Conservation (phyloP, 2,329 filamentous ascomycete genomes). For the Diaporthe ilicicola region DNA sequence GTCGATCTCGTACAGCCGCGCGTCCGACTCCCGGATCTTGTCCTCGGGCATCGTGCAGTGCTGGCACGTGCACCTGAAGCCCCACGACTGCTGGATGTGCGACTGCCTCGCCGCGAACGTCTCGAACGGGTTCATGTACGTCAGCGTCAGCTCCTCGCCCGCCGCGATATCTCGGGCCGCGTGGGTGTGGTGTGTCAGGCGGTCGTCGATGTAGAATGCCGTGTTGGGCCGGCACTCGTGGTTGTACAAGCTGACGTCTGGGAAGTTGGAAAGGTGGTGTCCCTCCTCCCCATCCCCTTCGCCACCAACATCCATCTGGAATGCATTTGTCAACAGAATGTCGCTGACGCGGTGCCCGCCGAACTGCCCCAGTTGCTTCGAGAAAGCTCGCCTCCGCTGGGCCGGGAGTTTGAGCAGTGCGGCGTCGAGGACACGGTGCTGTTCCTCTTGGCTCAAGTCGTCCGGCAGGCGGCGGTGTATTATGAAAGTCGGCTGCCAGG, state of each 20-base stretch:
- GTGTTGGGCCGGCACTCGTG: constrained; percentile 50
- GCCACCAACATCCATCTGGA: constrained; percentile 35
- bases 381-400: constrained; percentile 33
- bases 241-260: constrained; percentile 46
- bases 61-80: constrained; percentile 46
- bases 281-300: neutral
- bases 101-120: constrained; percentile 37
- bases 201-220: constrained; percentile 40
- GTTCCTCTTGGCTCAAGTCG: constrained; percentile 35
- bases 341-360: constrained; percentile 39
- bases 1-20: constrained; percentile 42
- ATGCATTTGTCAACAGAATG: constrained; percentile 41
- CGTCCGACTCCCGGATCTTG: constrained; percentile 37
- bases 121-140: constrained; percentile 46
- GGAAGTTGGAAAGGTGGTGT: constrained; percentile 37
- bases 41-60: constrained; percentile 40
- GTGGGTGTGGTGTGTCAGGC: constrained; percentile 45
- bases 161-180: constrained; percentile 41
- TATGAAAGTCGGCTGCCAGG: constrained; percentile 36
- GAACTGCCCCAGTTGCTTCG: constrained; percentile 36
- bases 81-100: constrained; percentile 43
- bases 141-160: constrained; percentile 48
- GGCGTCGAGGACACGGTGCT: constrained; percentile 36
- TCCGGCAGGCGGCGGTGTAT: constrained; percentile 37
- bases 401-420: constrained; percentile 36